Conservation (phyloP, 1,284 basidiomycete species). For the Ganoderma multipileum region DNA sequence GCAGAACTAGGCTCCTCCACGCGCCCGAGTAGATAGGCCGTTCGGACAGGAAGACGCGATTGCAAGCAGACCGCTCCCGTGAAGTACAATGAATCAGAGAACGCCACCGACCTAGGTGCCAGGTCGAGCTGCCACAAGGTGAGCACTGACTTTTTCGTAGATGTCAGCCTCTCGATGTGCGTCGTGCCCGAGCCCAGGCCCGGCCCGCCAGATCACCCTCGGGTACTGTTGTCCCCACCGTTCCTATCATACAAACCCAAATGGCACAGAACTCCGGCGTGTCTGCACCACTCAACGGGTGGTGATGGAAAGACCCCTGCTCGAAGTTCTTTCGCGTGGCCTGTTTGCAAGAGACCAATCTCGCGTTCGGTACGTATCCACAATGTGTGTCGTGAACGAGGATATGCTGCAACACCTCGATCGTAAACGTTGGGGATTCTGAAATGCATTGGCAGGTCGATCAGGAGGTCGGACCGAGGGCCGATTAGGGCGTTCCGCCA, state of each 20-base stretch:
- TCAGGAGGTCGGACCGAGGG: background rate
- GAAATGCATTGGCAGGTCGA: background rate
- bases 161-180: background rate
- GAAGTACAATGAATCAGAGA: slow-evolving; percentile 7
- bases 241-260: background rate
- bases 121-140: background rate
- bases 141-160: background rate
- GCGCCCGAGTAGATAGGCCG: slow-evolving; percentile 20
- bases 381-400: background rate
- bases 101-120: slow-evolving; percentile 8
- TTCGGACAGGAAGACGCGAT: slow-evolving; percentile 17
- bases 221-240: background rate
- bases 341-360: background rate
- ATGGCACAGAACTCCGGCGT: background rate
- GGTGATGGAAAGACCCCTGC: background rate
- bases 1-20: slow-evolving; percentile 8
- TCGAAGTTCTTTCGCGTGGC: background rate
- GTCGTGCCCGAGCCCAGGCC: slow-evolving; percentile 12
- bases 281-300: background rate
- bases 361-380: background rate
- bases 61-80: background rate
- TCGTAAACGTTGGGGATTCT: background rate
- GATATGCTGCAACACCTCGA: background rate
- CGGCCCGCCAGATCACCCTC: slow-evolving; percentile 3
- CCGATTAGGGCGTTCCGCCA: background rate